These are phyloP conservation scores for Paracoccidioides brasiliensis DNA, from an alignment of 2,329 filamentous ascomycete genomes.

Conservation along the genomic window DNA sequence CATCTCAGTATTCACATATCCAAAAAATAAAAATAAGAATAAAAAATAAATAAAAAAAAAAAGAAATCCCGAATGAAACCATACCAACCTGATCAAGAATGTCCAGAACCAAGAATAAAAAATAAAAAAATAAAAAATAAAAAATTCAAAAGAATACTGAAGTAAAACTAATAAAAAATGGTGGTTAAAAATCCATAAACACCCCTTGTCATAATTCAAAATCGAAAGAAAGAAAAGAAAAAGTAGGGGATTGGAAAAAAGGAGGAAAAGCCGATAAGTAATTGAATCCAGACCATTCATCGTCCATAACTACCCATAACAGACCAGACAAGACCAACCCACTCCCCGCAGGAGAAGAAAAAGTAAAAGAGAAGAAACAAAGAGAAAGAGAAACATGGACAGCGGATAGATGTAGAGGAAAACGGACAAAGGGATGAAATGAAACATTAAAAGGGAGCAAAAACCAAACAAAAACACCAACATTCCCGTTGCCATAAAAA, in stretches of 20 bases:
- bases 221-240: not conserved
- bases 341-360: conserved; percentile 2
- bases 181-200: not conserved
- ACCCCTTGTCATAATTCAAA: not conserved
- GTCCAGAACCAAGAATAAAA: not conserved
- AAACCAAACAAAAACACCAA: not conserved
- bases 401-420: no score
- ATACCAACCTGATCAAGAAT: no score
- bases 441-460: not conserved
- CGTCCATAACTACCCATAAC: not conserved
- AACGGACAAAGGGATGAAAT: not conserved
- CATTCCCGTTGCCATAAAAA: not conserved
- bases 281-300: not conserved
- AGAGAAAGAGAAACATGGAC: conserved; percentile 13
- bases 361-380: conserved; percentile 13
- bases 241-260: no score
- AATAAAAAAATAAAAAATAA: not conserved
- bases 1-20: no score
- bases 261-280: not conserved
- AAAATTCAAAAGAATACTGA: not conserved
- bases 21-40: not conserved
- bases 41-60: not conserved
- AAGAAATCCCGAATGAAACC: no score
- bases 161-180: not conserved
- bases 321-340: not conserved